phyloP scores from a whole-genome alignment of 306 rosid species.

The Cucumis melo region DNA sequence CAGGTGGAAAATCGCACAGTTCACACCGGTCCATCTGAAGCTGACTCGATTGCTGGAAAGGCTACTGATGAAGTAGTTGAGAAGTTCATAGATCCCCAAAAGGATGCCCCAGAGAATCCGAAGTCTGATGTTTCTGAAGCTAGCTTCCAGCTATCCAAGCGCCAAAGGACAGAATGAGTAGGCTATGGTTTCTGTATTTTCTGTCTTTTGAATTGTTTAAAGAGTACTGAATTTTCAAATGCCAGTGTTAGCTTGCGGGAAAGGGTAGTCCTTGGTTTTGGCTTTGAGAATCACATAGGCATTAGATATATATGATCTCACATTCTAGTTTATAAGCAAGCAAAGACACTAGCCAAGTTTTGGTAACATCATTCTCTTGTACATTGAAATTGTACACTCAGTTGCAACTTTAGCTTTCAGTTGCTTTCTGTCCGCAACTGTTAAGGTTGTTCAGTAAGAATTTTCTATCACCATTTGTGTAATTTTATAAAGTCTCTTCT shows the following conservation, averaged over 20 bases:
- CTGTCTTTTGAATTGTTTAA: not conserved
- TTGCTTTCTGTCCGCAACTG: not conserved
- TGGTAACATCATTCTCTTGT: constrained; percentile 1
- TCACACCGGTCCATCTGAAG: constrained; percentile 21
- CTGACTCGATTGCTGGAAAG: constrained; percentile 18
- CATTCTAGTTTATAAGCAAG: not conserved
- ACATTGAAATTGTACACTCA: not conserved
- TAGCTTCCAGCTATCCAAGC: constrained; percentile 37
- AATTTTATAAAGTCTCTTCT: not conserved
- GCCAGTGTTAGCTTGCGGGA: not conserved
- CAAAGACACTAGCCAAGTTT: not conserved
- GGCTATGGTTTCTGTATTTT: not conserved
- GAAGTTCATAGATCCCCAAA: constrained; percentile 18
- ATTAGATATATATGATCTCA: not conserved
- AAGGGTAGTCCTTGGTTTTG: not conserved
- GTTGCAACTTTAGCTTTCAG: not conserved
- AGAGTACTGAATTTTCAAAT: not conserved
- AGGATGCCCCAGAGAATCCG: constrained; percentile 15
- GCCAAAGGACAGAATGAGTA: constrained; percentile 42
- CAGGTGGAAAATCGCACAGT: constrained; percentile 20
- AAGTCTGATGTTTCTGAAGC: constrained; percentile 12
- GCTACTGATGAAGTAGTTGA: constrained; percentile 11
- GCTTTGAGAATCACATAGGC: not conserved
- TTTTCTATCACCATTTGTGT: not conserved
- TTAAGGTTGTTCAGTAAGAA: not conserved